Evolutionary conservation across 495 filamentous ascomycete genomes (phyloP), one percentile per base, ranked within the genome.

Genomic region (Bathelium albidoporum): DNA sequence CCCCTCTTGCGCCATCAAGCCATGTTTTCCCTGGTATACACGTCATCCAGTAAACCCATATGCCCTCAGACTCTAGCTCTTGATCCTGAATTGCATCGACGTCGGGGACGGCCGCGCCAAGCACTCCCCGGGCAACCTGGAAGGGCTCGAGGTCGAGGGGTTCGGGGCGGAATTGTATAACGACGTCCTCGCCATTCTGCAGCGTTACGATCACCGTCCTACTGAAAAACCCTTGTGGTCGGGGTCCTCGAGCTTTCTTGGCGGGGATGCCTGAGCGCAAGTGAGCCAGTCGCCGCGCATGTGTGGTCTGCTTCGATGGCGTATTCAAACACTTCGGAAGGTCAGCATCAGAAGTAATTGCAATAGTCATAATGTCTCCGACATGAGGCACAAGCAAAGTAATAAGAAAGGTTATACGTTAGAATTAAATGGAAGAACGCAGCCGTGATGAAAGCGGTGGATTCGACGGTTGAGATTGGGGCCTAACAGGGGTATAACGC

Each of bases 1-100:
- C 10, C 24, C 29, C 20, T 5, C 29, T 22, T 7, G 11, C 7
- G 2, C 3, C 9, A 2, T 59, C 55, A 20, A 59, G 55, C 55
- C 55, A 59, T 11, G 55, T 59, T n/a, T 59, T 31, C 16, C 55
- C 55, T 3, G 55, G 55, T 9, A 59, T 59, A 22, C 24, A 36
- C 2, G 55, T 59, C 55, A 59, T 59, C 2, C 12, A 59, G 24
- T 59, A 59, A 4, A n/a, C 4, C 7, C 20, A 29, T 9, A 59
- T 59, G 2, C 22, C 55, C 4, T 28, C 22, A 2, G 4, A 5
- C 11, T 59, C 10, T 18, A 59, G 22, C 5, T 59, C 55, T 16
- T 5, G 14, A 22, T 26, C 55, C n/a, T 59, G 9, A n/a, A 59
- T 11, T 26, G 45, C 2, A 41, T 61, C 11, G 26, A 49, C 55